Evolutionary conservation across 495 filamentous ascomycete genomes (phyloP), one percentile per base, ranked within the genome.

Genomic region (Friedmanniomyces endolithicus): DNA sequence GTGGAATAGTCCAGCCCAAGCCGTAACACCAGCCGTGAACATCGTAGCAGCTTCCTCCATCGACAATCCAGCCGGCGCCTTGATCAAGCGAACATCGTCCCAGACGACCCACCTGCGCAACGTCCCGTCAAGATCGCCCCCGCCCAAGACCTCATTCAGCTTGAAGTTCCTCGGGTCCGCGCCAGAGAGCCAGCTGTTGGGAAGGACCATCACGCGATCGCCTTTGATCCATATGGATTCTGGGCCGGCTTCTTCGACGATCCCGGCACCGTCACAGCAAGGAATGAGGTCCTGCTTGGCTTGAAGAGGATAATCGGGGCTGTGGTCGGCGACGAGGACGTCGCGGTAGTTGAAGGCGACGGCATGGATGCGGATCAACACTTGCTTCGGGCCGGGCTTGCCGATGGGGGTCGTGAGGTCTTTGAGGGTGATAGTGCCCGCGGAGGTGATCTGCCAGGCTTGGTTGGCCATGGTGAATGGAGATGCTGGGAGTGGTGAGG

Each of bases 1-100:
- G 31, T 64, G 62, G 45, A 60, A 63, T 16, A 68, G 53, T 0
- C 63, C 67, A 45, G 67, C 69, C 65, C 67, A 71, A 1, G 69
- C 70, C 40, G 72, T 72, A 9, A 64, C 53, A 8, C 62, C 66
- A 3, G 71, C 67, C 31, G 68, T 68, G 16, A 66, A 52, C 19
- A 72, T 56, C 7, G 56, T 59, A 7, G 64, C 55, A 0, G 60
- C 64, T 54, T 72, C 69, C 14, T 53, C 61, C 31, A 61, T 53
- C 11, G 44, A 57, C 52, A 68, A 47, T 27, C 65, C 58, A 11
- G 57, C 50, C 17, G 68, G 65, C 33, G 63, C 56, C 7, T 37
- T 35, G 0, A 71, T 58, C 2, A 68, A 24, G 0, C 49, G 52
- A 34, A 48, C 53, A 20, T 65, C 57, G 11, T 61, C 37, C n/a